Evolutionary conservation across 805 yeast genomes (phyloP), one percentile per base, ranked within the genome.

Genomic region (Kodamaea nitidulidarum): DNA sequence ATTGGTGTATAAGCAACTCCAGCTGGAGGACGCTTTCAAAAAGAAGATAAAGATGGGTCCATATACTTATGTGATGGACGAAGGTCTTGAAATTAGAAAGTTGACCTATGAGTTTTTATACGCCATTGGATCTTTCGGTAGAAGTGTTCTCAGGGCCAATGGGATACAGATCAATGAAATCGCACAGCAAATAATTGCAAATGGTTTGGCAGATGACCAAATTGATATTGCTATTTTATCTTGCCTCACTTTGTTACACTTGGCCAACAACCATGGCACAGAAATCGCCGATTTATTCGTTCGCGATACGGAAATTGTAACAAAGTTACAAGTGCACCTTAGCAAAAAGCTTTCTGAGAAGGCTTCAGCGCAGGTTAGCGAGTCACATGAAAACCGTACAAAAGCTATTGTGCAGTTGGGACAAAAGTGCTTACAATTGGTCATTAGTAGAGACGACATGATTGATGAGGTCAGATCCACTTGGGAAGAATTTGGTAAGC

Each of bases 31-130:
- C 22, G 73, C 75, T 41, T 80, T 76, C 50, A 75, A 82, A 32
- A 80, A 80, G 39, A 65, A 71, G 14, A 80, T 87, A 24, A 83
- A 81, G 34, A 85, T 88, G 77, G 96, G 96, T 1, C 95, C 95
- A 0, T 86, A 83, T 67, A 85, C 84, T 54, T 90, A 85, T 54
- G 79, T 80, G 44, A 75, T 85, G 28, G 96, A 87, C 51, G 82
- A 81, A 47, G 93, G 88, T 0, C 65, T 84, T 28, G 87, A 80
- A 43, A 75, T 78, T 42, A 70, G 95, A 39, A 84, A 84, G 53
- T 73, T 83, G 27, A 70, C 84, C 5, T 84, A 81, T 56, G 95
- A 86, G 52, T 61, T 81, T 15, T 61, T 86, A 20, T 81, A 79
- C 55, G 71, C 85, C 7, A 56, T 83, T 3, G 55, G 63, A 9